Percentiles rank a stretch among this genome's conserved stretches.
Conservation (phyloP, 352 stramenopile genomes). For the Elongisporangium prolatum region DNA sequence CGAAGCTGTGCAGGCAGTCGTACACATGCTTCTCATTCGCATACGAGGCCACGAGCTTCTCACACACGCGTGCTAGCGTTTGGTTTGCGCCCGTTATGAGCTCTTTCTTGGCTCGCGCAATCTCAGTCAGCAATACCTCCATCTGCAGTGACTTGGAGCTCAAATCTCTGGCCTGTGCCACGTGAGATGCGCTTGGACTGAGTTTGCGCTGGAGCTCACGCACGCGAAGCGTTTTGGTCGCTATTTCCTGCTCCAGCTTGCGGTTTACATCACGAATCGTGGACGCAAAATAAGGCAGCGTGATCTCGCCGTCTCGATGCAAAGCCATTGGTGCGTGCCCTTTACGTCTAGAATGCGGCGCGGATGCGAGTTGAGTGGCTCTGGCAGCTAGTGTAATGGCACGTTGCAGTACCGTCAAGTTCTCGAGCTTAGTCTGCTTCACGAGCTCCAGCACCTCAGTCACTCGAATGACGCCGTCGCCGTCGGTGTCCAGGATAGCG, state of each 20-base stretch:
- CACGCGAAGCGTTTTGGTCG: constrained; percentile 45
- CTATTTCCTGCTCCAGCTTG: constrained; percentile 56
- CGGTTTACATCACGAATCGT: constrained; percentile 65
- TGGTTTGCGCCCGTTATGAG: constrained; percentile 43
- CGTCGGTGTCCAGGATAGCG: constrained; percentile 55
- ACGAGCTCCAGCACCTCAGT: constrained; percentile 45
- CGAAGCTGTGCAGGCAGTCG: constrained; percentile 58
- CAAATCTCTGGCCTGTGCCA: neutral
- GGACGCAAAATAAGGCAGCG: constrained; percentile 49
- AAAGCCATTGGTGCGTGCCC: constrained; percentile 2
- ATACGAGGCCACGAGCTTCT: constrained; percentile 56
- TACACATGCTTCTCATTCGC: constrained; percentile 74
- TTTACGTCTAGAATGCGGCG: neutral
- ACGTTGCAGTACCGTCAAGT: constrained; percentile 40
- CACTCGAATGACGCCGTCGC: constrained; percentile 46
- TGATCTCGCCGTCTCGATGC: constrained; percentile 54
- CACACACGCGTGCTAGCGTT: constrained; percentile 49
- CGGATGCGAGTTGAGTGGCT: constrained; percentile 26
- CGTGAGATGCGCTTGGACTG: neutral
- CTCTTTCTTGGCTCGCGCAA: constrained; percentile 40
- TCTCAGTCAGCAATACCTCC: constrained; percentile 45
- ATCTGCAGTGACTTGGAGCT: constrained; percentile 37
- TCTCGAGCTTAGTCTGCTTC: constrained; percentile 40
- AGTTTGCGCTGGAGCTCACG: constrained; percentile 39
- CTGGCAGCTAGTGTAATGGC: constrained; percentile 37